Percentiles rank a stretch among this genome's conserved stretches.
Evolutionary conservation across 2,329 filamentous ascomycete genomes (phyloP).

Genomic region (Cercospora zeae-maydis): DNA sequence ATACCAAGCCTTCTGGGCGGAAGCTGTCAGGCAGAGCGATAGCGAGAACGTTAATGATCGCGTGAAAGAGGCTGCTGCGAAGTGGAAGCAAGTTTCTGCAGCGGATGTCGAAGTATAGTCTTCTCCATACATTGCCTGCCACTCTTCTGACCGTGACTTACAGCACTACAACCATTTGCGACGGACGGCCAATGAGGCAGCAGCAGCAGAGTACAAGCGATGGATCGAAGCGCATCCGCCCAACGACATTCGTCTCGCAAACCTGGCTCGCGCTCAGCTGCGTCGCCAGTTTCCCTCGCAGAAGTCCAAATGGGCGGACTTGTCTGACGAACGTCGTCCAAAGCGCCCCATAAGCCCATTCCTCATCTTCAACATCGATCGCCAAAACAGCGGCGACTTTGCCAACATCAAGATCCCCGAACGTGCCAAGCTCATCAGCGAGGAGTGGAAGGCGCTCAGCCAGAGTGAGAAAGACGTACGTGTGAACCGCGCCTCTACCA

Average conservation of each 20-base stretch:
- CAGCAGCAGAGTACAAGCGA: conserved; percentile 45
- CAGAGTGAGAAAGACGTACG: conserved; percentile 48
- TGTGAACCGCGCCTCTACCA: background rate
- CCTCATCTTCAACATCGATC: conserved; percentile 46
- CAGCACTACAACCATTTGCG: conserved; percentile 55
- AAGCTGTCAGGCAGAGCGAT: conserved; percentile 20
- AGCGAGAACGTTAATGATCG: conserved; percentile 33
- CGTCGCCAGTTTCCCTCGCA: conserved; percentile 21
- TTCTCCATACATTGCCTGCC: background rate
- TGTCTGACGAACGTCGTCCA: conserved; percentile 55
- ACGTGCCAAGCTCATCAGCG: conserved; percentile 38
- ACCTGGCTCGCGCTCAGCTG: conserved; percentile 51
- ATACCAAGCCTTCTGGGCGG: conserved; percentile 32
- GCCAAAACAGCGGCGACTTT: conserved; percentile 49
- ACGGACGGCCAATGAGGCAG: conserved; percentile 45
- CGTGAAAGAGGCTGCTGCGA: conserved; percentile 37
- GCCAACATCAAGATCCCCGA: conserved; percentile 45
- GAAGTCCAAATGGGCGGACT: conserved; percentile 26
- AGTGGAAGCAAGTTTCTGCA: conserved; percentile 47
- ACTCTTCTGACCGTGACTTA: background rate
- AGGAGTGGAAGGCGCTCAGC: conserved; percentile 50
- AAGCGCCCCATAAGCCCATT: conserved; percentile 44
- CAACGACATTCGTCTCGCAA: conserved; percentile 57
- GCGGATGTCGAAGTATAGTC: conserved; percentile 45
- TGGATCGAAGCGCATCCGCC: conserved; percentile 57